Percentiles rank a stretch among this genome's conserved stretches.
Conservation (phyloP, 2,329 filamentous ascomycete genomes). For the Penicillium oxalicum region DNA sequence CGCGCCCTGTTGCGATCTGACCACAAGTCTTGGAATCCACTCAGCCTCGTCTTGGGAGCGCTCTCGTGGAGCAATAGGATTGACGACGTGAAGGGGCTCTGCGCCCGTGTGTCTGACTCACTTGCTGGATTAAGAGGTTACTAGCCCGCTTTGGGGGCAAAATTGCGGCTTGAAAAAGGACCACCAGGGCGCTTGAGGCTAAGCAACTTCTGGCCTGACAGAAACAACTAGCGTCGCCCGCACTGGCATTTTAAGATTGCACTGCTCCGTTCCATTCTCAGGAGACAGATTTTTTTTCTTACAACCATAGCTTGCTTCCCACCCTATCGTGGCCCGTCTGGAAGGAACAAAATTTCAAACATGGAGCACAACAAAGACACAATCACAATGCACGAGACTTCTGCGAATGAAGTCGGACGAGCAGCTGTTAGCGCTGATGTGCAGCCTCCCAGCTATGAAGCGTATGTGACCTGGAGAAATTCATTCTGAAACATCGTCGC, state of each 20-base stretch:
- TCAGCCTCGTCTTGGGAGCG: too few relatives aligned
- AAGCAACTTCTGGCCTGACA: too few relatives aligned
- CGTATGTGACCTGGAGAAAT: neutral
- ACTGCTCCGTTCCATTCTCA: neutral
- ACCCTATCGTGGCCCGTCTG: neutral
- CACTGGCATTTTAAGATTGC: too few relatives aligned
- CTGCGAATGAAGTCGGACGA: neutral
- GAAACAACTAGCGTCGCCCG: too few relatives aligned
- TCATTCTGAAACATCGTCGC: too few relatives aligned
- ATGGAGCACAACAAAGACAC: constrained; percentile 6
- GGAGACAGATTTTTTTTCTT: neutral
- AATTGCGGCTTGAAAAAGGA: neutral
- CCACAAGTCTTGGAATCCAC: too few relatives aligned
- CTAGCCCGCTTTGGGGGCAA: neutral
- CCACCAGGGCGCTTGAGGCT: neutral
- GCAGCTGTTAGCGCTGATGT: neutral
- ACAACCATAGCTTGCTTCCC: neutral
- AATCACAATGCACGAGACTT: neutral
- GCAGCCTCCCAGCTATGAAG: constrained; percentile 3
- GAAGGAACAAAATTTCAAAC: neutral
- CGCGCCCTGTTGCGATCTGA: too few relatives aligned
- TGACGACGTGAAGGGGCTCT: neutral
- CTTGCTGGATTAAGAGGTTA: neutral
- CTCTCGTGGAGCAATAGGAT: too few relatives aligned
- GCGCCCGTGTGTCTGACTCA: neutral